These are phyloP conservation scores for Sideroxylon spinosum DNA, from an alignment of 179 eudicot genomes.

Conservation along the genomic window DNA sequence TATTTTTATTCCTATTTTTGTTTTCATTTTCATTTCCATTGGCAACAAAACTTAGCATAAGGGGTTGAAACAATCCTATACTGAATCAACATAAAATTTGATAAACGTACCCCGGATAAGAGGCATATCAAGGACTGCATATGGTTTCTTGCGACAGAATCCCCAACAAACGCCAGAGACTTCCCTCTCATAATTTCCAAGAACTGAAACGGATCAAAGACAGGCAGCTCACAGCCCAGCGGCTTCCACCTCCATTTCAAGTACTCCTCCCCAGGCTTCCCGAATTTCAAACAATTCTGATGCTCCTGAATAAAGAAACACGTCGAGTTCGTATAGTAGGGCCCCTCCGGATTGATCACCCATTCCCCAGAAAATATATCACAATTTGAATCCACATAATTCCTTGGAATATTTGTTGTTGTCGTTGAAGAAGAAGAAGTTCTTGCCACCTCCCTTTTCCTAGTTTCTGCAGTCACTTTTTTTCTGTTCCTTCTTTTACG, in stretches of 20 bases:
- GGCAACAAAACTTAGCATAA: too few species aligned
- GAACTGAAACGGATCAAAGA: conserved; percentile 40
- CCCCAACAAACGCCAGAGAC: conserved; percentile 50
- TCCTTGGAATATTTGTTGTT: too few species aligned
- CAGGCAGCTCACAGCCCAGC: conserved; percentile 42
- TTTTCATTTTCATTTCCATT: too few species aligned
- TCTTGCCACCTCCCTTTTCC: background rate
- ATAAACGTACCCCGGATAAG: conserved; percentile 34
- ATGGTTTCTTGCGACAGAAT: conserved; percentile 55
- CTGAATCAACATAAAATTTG: too few species aligned
- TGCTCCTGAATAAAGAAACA: conserved; percentile 46
- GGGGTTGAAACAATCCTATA: too few species aligned
- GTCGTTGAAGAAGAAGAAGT: too few species aligned
- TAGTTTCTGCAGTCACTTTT: background rate
- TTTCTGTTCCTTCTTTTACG: background rate
- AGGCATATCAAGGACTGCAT: conserved; percentile 57
- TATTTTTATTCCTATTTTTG: too few species aligned
- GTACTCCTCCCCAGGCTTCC: conserved; percentile 35
- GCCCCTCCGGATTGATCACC: conserved; percentile 44
- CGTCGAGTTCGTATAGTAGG: conserved; percentile 42
- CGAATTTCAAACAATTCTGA: conserved; percentile 53
- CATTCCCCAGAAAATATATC: conserved; percentile 46
- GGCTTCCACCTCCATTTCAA: conserved; percentile 59
- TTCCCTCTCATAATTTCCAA: conserved; percentile 44
- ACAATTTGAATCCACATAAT: conserved; percentile 14